Evolutionary conservation across 768 basidiomycete genomes (phyloP).

Genomic region (Pleurotus cornucopiae): DNA sequence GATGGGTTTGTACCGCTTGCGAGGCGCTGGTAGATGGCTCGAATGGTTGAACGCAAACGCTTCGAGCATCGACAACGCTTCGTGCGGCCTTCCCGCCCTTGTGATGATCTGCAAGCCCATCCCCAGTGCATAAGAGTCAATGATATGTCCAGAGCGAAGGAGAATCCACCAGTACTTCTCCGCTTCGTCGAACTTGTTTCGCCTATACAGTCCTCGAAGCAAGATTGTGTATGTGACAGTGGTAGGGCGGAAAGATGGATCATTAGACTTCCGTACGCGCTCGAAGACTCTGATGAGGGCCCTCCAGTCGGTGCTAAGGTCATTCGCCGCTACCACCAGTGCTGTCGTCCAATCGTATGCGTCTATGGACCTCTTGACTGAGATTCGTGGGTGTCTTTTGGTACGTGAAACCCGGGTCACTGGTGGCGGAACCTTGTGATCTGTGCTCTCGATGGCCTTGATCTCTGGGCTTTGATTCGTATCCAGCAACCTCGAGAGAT

Average conservation of each 20-base stretch:
- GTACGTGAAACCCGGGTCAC: neutral
- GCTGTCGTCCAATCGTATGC: slow-evolving; percentile 44
- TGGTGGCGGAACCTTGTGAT: neutral
- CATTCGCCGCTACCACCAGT: slow-evolving; percentile 39
- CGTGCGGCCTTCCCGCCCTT: slow-evolving; percentile 33
- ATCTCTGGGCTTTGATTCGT: neutral
- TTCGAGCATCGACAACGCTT: slow-evolving; percentile 50
- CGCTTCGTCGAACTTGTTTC: slow-evolving; percentile 35
- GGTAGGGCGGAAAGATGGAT: slow-evolving; percentile 30
- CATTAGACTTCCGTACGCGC: slow-evolving; percentile 19
- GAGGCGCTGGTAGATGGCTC: slow-evolving; percentile 11
- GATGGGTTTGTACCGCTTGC: slow-evolving; percentile 12
- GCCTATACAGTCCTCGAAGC: slow-evolving; percentile 48
- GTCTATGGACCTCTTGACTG: slow-evolving; percentile 27
- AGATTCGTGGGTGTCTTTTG: slow-evolving; percentile 4
- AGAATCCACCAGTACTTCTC: slow-evolving; percentile 40
- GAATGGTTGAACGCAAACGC: slow-evolving; percentile 21
- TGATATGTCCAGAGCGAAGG: slow-evolving; percentile 21
- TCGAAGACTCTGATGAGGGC: slow-evolving; percentile 34
- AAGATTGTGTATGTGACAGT: slow-evolving; percentile 49
- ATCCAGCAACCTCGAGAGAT: slow-evolving; percentile 33
- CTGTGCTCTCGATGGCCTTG: neutral
- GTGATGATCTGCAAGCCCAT: slow-evolving; percentile 49
- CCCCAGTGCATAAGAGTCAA: slow-evolving; percentile 47
- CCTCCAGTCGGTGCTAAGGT: slow-evolving; percentile 25